These are phyloP conservation scores for Suhomyces pyralidae DNA, from an alignment of 805 yeast species.

Conservation along the genomic window DNA sequence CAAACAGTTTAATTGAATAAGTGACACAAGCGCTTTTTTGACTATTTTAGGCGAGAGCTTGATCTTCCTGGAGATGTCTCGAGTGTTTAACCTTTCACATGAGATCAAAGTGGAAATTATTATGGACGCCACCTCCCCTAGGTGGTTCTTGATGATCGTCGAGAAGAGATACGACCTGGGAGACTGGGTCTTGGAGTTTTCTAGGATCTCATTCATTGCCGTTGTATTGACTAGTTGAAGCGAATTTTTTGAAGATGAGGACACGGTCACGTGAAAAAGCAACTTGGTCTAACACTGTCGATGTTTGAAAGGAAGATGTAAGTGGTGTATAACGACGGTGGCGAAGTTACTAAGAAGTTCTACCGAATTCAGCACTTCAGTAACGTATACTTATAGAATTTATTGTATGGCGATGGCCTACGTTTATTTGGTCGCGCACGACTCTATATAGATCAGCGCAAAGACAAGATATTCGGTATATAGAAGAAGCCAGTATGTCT, in stretches of 20 bases:
- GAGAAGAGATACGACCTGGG: constrained; percentile 61
- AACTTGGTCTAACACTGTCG: not conserved
- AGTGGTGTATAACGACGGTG: not conserved
- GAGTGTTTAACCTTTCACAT: constrained; percentile 61
- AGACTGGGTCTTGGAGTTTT: constrained; percentile 47
- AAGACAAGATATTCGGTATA: no score
- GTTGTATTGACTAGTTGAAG: not conserved
- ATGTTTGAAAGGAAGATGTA: no score
- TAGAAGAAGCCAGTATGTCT: not conserved
- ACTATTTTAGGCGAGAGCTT: constrained; percentile 49
- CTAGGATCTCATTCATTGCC: constrained; percentile 17
- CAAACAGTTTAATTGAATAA: constrained; percentile 77
- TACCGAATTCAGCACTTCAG: no score
- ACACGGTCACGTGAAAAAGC: not conserved
- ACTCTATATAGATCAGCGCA: not conserved
- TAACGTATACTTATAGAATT: no score
- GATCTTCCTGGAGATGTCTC: constrained; percentile 49
- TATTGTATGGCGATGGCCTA: no score
- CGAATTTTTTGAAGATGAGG: not conserved
- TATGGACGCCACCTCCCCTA: constrained; percentile 73
- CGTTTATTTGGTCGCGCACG: not conserved
- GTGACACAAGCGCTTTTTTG: constrained; percentile 65
- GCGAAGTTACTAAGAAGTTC: not conserved
- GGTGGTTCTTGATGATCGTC: constrained; percentile 47
- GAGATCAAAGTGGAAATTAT: constrained; percentile 60